Base-by-base conservation (phyloP, 2,329 filamentous ascomycete genomes). In the Claviceps digitariae region DNA sequence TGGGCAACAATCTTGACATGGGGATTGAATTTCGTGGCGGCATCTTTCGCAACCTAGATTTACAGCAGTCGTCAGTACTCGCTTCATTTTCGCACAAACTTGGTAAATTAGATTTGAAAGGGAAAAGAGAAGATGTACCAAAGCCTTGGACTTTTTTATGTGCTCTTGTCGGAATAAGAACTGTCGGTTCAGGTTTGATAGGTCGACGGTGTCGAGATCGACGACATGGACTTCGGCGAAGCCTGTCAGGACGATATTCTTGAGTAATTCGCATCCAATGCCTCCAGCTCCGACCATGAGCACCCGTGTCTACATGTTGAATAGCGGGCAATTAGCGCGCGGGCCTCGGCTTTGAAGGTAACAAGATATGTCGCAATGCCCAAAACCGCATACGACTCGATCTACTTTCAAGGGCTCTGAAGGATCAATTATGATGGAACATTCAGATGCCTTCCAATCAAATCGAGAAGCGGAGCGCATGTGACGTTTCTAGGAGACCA, bases 111-210 rank as follows among this genome's bases (percentile, higher is more conserved):
- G 36, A 38, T 8, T 8, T 8, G 8, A 38, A 17, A 38, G 34
- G 13, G 5, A 34, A 38, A 7, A 38, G 6, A 7, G 8, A n/a
- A 45, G 17, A 71, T 81, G 58, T 75, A 93, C 90, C 71, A 95
- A 71, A 51, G 93, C 90, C 67, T 98, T 98, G 1, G 91, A 82
- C 68, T 95, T 95, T 70, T 96, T 97, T 70, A 98, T 97, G 65
- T 98, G 93, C 67, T 97, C 90, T 63, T 91, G 86, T 56, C 90
- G 82, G 69, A 98, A 98, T 48, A 98, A 82, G 64, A 98, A 98
- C 68, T 98, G 93, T 53, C 93, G 87, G 63, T 98, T 98, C 50
- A 98, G 78, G 66, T 98, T 98, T 72, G 90, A 95, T 23, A 98
- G 78, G 66, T 98, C 93, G 71, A 98, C 97, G 1, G 93, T 98